A percentile compares a stretch with the other conserved stretches of the same genome.
Conservation (phyloP, 2,329 filamentous ascomycete species). For the Dothideomycetes sp. region DNA sequence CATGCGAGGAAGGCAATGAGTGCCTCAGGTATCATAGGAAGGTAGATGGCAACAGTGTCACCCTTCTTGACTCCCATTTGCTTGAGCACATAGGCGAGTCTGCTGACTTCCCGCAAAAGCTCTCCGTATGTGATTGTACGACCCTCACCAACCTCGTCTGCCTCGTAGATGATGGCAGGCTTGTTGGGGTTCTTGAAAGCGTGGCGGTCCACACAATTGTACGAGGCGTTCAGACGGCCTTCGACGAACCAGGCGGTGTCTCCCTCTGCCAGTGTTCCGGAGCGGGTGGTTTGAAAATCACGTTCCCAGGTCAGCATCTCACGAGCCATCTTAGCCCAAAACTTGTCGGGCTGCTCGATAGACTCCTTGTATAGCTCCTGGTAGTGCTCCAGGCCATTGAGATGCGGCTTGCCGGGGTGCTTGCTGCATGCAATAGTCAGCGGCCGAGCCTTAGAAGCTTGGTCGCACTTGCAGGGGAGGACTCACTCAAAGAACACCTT, state of each 20-base stretch:
- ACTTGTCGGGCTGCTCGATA: conserved; percentile 76
- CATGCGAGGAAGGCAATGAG: conserved; percentile 85
- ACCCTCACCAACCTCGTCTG: conserved; percentile 78
- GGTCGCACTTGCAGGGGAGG: neutral
- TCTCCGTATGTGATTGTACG: conserved; percentile 87
- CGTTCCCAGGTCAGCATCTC: conserved; percentile 83
- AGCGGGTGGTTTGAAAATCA: conserved; percentile 83
- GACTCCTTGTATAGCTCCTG: conserved; percentile 65
- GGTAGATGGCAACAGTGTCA: conserved; percentile 91
- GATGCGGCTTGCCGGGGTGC: conserved; percentile 49
- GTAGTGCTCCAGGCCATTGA: conserved; percentile 51
- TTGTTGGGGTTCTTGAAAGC: conserved; percentile 89
- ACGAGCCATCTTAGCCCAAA: conserved; percentile 79
- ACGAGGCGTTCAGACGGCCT: conserved; percentile 86
- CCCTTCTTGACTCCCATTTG: conserved; percentile 95
- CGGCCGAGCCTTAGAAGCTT: neutral
- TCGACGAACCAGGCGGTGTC: conserved; percentile 93
- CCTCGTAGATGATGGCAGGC: conserved; percentile 97
- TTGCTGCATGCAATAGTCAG: conserved; percentile 32
- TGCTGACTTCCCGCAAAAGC: conserved; percentile 84
- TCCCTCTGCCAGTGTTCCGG: conserved; percentile 64
- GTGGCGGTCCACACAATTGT: conserved; percentile 95
- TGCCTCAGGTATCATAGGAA: conserved; percentile 98
- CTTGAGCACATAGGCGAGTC: conserved; percentile 77
- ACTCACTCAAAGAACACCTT: conserved; percentile 39